Conservation (phyloP, 331 rosid genomes). For the Pyracantha coccinea region DNA sequence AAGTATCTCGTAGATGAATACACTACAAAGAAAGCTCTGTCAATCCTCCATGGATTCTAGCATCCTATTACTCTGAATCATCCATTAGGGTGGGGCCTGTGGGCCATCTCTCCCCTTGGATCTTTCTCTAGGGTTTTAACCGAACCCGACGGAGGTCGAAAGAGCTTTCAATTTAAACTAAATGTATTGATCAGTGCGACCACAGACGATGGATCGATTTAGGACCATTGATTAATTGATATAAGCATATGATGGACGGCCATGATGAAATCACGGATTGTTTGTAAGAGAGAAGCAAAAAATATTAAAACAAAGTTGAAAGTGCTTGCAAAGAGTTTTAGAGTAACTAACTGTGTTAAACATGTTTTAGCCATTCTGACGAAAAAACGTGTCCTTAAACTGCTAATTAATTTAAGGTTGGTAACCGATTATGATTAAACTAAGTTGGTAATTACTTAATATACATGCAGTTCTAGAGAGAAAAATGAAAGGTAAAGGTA, state of each 20-base stretch:
- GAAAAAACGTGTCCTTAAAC: neutral
- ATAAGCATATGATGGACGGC: neutral
- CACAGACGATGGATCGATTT: neutral
- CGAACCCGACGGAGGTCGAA: neutral
- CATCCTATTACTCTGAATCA: slow-evolving; percentile 45
- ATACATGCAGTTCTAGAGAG: neutral
- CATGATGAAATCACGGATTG: neutral
- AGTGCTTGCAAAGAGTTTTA: too few species aligned
- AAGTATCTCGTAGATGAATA: slow-evolving; percentile 16
- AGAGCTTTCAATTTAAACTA: slow-evolving; percentile 13
- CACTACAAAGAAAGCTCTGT: slow-evolving; percentile 38
- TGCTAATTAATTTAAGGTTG: neutral
- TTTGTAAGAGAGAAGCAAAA: neutral
- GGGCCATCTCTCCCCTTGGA: slow-evolving; percentile 44
- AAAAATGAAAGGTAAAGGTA: neutral
- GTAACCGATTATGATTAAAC: neutral
- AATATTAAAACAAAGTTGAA: too few species aligned
- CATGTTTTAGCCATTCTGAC: too few species aligned
- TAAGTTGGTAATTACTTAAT: neutral
- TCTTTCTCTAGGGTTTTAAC: slow-evolving; percentile 34
- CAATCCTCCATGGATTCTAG: slow-evolving; percentile 54
- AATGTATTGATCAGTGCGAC: neutral
- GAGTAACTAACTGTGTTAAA: too few species aligned
- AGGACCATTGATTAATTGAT: too few species aligned
- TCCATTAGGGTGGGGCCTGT: slow-evolving; percentile 21